Base-by-base conservation (phyloP, 2,329 filamentous ascomycete species). In the Pestalotiopsis sp. region DNA sequence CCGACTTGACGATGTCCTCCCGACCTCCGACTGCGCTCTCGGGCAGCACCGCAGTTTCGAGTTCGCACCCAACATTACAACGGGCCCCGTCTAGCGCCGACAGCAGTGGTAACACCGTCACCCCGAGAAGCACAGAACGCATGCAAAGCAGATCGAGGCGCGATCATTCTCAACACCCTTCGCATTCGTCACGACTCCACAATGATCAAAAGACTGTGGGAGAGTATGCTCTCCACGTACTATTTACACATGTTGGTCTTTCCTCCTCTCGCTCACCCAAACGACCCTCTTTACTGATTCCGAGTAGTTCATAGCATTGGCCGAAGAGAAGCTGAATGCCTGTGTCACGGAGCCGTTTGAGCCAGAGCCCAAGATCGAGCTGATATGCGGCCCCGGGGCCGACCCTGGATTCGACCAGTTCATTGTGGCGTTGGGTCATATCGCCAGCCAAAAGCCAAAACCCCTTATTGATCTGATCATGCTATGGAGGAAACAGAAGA, bases 401-500 rank as follows among this genome's bases (percentile, higher is more conserved):
- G 96, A 99, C 78, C 87, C 91, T 1, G 90, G 89, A 12, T 99
- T 99, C 78, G 96, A 99, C 80, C 95, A 98, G 81, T 89, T 97
- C 75, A 97, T 99, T 72, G 90, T 91, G 36, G 96, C 97, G 17
- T 86, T 99, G 52, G 96, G 96, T 3, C 95, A 98, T 78, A 97
- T 99, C 76, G 94, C 95, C 66, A 93, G 94, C 69, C 92, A 95
- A 73, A 97, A 97, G 77, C 97, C 97, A 4, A 98, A 97, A 78
- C 93, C 94, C 4, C 83, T 99, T 65, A 98, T 99, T 75, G 96
- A 99, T 80, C 95, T 93, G 23, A 94, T 99, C 79, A 99, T 99
- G 93, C 88, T 97, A 39, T 99, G 96, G 96, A 91, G 96, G 68
- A 98, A 98, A 80, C 93, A 90, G 72, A 98, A 98, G 83, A 97